Evolutionary conservation across 768 basidiomycete species (phyloP).

Genomic region (Mycena latifolia): DNA sequence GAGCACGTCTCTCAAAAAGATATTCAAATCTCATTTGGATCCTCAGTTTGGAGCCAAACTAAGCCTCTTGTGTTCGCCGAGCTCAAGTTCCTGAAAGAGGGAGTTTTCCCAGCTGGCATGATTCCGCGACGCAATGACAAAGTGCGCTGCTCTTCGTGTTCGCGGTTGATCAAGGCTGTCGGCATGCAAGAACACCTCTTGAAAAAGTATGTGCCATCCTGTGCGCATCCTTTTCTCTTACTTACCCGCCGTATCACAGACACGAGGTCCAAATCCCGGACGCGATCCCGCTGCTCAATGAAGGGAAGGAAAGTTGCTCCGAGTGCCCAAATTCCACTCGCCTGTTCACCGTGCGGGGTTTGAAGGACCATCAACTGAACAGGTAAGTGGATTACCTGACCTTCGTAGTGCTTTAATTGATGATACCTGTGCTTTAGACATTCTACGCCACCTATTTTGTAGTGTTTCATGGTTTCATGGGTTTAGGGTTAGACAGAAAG

Average conservation of each 20-base stretch:
- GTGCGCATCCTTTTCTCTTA: neutral
- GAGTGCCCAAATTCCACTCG: neutral
- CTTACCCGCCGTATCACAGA: neutral
- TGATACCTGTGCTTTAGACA: too few species aligned
- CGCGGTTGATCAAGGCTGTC: neutral
- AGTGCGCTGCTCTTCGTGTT: neutral
- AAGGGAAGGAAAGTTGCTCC: neutral
- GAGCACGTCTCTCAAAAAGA: too few species aligned
- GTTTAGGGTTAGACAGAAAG: too few species aligned
- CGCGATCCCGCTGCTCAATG: neutral
- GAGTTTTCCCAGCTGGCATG: neutral
- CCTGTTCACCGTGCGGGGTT: neutral
- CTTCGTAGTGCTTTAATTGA: too few species aligned
- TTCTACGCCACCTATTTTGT: too few species aligned
- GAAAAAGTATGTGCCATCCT: neutral
- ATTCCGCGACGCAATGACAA: neutral
- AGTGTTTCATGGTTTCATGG: too few species aligned
- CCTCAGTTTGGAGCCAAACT: neutral
- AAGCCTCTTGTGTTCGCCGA: neutral
- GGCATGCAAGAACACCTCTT: neutral
- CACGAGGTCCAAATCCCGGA: neutral
- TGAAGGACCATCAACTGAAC: neutral
- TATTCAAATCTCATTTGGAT: too few species aligned
- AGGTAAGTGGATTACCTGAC: neutral
- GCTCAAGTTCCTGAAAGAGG: neutral